phyloP scores from a whole-genome alignment of 2,329 filamentous ascomycete species.

The Cercospora sojina region DNA sequence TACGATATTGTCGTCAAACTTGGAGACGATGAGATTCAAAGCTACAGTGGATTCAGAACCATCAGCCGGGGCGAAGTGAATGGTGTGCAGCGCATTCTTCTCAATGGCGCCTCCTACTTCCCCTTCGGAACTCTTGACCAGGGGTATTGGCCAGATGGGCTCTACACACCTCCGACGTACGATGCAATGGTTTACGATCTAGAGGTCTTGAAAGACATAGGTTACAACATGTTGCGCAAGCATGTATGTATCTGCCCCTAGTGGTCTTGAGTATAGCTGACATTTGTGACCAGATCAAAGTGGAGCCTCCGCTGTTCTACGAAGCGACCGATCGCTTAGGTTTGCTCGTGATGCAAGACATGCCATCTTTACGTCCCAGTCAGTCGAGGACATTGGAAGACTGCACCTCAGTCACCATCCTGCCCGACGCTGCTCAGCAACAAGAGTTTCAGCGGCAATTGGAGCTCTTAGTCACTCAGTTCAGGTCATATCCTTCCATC shows the following conservation, averaged over 20 bases:
- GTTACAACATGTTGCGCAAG: constrained; percentile 70
- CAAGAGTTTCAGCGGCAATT: constrained; percentile 65
- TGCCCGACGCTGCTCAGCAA: constrained; percentile 53
- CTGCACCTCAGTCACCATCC: constrained; percentile 31
- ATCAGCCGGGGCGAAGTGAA: constrained; percentile 57
- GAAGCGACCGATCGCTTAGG: constrained; percentile 66
- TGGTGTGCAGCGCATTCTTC: constrained; percentile 59
- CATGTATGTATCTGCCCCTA: constrained; percentile 43
- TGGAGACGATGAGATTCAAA: constrained; percentile 56
- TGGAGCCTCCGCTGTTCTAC: constrained; percentile 67
- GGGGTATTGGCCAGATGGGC: constrained; percentile 67
- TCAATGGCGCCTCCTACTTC: constrained; percentile 70
- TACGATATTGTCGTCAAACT: constrained; percentile 63
- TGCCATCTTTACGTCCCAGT: constrained; percentile 58
- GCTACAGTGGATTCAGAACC: constrained; percentile 69
- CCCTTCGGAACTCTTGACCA: constrained; percentile 69
- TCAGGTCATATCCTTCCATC: constrained; percentile 65
- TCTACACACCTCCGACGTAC: constrained; percentile 63
- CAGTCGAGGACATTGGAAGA: constrained; percentile 38
- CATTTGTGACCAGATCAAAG: constrained; percentile 53
- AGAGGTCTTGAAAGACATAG: constrained; percentile 61
- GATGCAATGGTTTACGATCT: constrained; percentile 70
- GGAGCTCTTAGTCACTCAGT: constrained; percentile 60
- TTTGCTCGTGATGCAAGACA: constrained; percentile 68
- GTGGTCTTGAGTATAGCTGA: not conserved